Percentiles rank a stretch among this genome's conserved stretches.
phyloP scores from a whole-genome alignment of 192 early-diverging fungal species.

The Rhizophagus sp. region DNA sequence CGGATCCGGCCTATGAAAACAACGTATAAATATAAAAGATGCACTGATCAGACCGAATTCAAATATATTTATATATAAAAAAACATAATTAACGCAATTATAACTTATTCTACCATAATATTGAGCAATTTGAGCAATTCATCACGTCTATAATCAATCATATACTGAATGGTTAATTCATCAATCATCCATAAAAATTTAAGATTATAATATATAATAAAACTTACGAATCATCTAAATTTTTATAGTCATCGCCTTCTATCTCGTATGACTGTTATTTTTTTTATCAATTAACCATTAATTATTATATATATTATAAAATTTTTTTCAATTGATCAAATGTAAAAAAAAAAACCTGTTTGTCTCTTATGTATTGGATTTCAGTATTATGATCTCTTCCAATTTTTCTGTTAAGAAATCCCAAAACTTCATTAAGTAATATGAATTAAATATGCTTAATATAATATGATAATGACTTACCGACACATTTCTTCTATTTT shows the following conservation, averaged over 20 bases:
- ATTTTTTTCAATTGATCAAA: neutral
- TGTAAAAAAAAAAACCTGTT: slow-evolving; percentile 9
- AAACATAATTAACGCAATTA: no score
- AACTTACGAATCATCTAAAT: neutral
- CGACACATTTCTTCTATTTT: neutral
- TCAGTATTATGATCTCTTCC: neutral
- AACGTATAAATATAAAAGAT: no score
- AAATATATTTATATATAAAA: no score
- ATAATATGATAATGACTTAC: neutral
- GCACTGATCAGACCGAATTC: no score
- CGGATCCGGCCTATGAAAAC: no score
- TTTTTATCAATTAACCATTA: neutral
- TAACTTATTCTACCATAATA: no score
- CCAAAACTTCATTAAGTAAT: neutral
- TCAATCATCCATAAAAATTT: neutral
- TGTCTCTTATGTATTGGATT: neutral
- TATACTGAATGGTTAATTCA: neutral
- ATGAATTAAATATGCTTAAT: neutral
- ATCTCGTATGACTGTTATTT: neutral
- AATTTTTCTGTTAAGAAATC: neutral
- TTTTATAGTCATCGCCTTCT: neutral
- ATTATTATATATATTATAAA: neutral
- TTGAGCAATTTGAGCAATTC: neutral
- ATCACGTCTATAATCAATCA: neutral
- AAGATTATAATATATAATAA: neutral